Evolutionary conservation across 164 flowering plant genomes (phyloP), one percentile per base, ranked within the genome.

Genomic region (Kingdonia uniflora): DNA sequence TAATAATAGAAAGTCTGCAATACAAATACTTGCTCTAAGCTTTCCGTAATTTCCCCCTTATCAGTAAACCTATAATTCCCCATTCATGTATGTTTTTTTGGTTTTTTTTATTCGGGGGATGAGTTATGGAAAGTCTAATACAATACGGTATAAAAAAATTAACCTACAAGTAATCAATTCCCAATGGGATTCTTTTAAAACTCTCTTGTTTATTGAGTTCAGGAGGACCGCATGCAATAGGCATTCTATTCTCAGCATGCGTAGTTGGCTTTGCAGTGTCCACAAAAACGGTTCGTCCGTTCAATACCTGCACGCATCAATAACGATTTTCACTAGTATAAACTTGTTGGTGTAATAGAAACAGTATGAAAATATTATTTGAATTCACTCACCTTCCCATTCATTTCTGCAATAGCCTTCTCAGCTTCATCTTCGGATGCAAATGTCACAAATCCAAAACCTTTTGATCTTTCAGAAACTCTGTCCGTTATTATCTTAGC

Each of bases 381-480:
- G 8, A 29, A 29, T n/a, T 29, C 35, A 29, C 35, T 29, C 35
- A 51, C 98, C 84, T 88, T 87, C 50, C 88, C 94, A 52, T 84
- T 74, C 95, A 92, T 79, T 66, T 76, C 94, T 23, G 57, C 37
- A 5, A 74, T 14, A 12, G 96, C 96, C 6, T 74, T 80, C 14
- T 80, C 58, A 11, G 94, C 95, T 67, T 85, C 96, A 35, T 78
- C 88, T 49, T 68, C 71, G n/a, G 91, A 79, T 42, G 94, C 87
- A 69, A 71, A 92, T 19, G 98, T 85, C 24, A 92, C 87, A 65
- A 87, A 92, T 16, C 95, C 98, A 52, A 85, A 92, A n/a, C 95
- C 96, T 69, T 84, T 88, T 21, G 94, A 79, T 74, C 69, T 75
- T 51, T 76, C 82, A 0, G 90, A 72, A 25, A 78, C 81, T 73